Conservation (phyloP, 2,329 filamentous ascomycete genomes). For the Cryphonectria radicalis region DNA sequence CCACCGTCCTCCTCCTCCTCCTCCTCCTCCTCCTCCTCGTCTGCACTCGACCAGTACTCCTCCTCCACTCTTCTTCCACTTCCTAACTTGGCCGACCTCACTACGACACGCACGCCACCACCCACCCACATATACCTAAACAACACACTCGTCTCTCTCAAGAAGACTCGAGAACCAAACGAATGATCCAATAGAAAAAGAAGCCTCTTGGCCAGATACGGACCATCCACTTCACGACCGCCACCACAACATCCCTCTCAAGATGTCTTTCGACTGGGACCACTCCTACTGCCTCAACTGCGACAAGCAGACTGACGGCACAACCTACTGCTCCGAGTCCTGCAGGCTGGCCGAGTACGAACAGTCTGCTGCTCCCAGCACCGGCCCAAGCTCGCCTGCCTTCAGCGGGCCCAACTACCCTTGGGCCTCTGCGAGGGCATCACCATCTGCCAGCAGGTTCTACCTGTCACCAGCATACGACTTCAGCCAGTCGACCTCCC, state of each 20-base stretch:
- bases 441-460: conserved; percentile 53
- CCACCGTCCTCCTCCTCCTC: too few species aligned
- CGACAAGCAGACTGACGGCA: conserved; percentile 82
- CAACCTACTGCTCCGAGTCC: conserved; percentile 89
- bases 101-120: not conserved
- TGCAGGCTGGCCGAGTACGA: conserved; percentile 90
- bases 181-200: not conserved
- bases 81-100: not conserved
- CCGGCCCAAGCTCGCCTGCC: conserved; percentile 61
- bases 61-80: not conserved
- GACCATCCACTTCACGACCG: not conserved
- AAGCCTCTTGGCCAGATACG: conserved; percentile 12
- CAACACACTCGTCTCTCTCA: not conserved
- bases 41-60: not conserved
- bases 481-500: conserved; percentile 54
- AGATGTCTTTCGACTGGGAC: conserved; percentile 72
- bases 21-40: conserved; percentile 1
- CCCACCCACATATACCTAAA: not conserved
- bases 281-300: conserved; percentile 93
- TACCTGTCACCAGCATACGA: conserved; percentile 76
- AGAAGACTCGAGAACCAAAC: not conserved
- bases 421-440: conserved; percentile 42
- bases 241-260: conserved; percentile 31
- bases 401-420: conserved; percentile 56
- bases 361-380: conserved; percentile 59